Conservation (phyloP, 1,284 basidiomycete genomes). For the Nidula niveotomentosa region DNA sequence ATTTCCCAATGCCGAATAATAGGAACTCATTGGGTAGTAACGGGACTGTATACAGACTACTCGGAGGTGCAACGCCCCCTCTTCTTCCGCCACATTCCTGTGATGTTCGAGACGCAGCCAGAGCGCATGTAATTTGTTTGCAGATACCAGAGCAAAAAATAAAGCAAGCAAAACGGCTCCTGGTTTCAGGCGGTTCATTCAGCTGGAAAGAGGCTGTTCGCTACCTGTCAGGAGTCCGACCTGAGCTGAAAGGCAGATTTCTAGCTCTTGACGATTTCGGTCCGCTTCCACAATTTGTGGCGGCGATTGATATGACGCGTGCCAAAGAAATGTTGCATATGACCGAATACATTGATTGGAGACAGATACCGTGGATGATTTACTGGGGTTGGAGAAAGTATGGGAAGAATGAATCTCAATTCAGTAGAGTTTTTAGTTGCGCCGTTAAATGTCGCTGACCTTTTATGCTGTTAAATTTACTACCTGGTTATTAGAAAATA, state of each 20-base stretch:
- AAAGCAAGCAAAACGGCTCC: slow-evolving; percentile 15
- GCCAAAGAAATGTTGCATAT: background rate
- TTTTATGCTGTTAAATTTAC: no score
- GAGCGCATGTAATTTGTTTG: slow-evolving; percentile 19
- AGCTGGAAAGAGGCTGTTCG: slow-evolving; percentile 14
- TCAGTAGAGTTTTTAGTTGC: background rate
- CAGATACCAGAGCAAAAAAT: slow-evolving; percentile 8
- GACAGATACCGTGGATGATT: background rate
- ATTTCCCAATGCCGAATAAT: slow-evolving; percentile 17
- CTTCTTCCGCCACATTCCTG: slow-evolving; percentile 11
- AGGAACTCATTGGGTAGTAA: slow-evolving; percentile 14
- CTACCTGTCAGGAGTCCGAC: slow-evolving; percentile 12
- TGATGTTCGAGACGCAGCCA: slow-evolving; percentile 23
- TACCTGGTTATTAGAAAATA: no score
- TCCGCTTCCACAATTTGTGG: background rate
- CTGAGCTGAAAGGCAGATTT: slow-evolving; percentile 7
- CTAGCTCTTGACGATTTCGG: background rate
- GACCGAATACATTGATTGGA: background rate
- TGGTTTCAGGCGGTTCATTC: slow-evolving; percentile 12
- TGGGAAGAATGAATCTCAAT: background rate
- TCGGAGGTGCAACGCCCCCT: slow-evolving; percentile 7
- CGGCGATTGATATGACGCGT: background rate
- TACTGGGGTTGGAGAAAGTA: background rate
- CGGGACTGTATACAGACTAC: slow-evolving; percentile 13
- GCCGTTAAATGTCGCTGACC: no score